Evolutionary conservation across 345 rosid species (phyloP).

Genomic region (Chamaenerion angustifolium): DNA sequence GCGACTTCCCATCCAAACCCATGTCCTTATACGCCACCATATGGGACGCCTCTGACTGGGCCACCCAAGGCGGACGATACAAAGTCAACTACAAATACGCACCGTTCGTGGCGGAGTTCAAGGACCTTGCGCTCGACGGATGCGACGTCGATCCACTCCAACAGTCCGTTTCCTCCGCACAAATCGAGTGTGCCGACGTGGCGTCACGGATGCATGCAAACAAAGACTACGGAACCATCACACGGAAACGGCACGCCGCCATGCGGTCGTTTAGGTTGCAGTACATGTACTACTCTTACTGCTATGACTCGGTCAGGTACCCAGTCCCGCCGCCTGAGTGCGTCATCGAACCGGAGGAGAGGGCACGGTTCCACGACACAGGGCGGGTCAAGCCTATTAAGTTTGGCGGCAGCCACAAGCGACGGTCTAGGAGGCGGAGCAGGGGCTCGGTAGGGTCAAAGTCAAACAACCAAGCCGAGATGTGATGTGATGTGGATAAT

Average conservation of each 20-base stretch:
- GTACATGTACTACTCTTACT: constrained; percentile 82
- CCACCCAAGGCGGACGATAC: constrained; percentile 72
- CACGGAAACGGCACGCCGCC: constrained; percentile 20
- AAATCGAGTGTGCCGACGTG: constrained; percentile 15
- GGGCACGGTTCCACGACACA: constrained; percentile 33
- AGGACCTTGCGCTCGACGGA: constrained; percentile 54
- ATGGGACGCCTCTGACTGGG: constrained; percentile 98
- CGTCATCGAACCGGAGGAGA: constrained; percentile 40
- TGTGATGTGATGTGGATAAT: neutral
- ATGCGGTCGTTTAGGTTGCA: constrained; percentile 61
- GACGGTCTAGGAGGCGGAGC: constrained; percentile 4
- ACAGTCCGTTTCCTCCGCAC: constrained; percentile 19
- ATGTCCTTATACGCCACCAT: constrained; percentile 86
- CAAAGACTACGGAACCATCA: constrained; percentile 22
- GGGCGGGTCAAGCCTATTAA: constrained; percentile 78
- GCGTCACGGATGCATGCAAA: constrained; percentile 20
- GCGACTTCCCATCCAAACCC: constrained; percentile 80
- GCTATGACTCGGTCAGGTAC: constrained; percentile 59
- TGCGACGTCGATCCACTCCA: constrained; percentile 54
- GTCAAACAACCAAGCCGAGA: neutral
- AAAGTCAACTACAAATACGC: constrained; percentile 70
- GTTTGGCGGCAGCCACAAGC: constrained; percentile 34
- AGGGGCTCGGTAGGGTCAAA: neutral
- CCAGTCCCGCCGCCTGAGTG: constrained; percentile 54
- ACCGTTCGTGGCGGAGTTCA: constrained; percentile 65